phyloP scores from a whole-genome alignment of 1,139 yeast species.

The Kodamaea sp. region DNA sequence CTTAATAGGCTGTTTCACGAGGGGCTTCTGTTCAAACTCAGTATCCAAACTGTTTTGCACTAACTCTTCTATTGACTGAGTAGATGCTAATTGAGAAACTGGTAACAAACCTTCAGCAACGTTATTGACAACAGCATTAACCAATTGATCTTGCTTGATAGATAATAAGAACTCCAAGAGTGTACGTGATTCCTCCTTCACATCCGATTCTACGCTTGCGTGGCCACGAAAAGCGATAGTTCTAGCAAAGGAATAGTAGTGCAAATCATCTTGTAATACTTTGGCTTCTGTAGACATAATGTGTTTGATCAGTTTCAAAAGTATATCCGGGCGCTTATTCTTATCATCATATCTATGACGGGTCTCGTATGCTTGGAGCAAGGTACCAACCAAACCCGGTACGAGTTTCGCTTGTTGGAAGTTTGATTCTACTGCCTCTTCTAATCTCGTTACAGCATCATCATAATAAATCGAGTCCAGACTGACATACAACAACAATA shows the following conservation, averaged over 20 bases:
- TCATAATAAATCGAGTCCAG: not conserved
- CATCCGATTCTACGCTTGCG: constrained; percentile 27
- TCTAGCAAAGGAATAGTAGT: constrained; percentile 36
- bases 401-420: constrained; percentile 21
- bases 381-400: constrained; percentile 48
- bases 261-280: constrained; percentile 21
- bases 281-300: constrained; percentile 15
- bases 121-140: constrained; percentile 30
- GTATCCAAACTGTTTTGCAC: constrained; percentile 12
- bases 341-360: not conserved
- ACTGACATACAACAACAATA: constrained; percentile 44
- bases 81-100: constrained; percentile 35
- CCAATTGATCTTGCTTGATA: constrained; percentile 33
- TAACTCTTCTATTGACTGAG: constrained; percentile 28
- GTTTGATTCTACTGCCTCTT: constrained; percentile 13
- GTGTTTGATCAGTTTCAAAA: constrained; percentile 1
- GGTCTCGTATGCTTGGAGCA: constrained; percentile 15
- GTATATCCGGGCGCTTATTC: not conserved
- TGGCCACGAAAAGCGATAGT: constrained; percentile 31
- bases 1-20: not conserved
- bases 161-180: constrained; percentile 34
- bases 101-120: constrained; percentile 29
- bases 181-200: not conserved
- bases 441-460: not conserved
- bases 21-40: not conserved